These are phyloP conservation scores for Fusarium illudens DNA, from an alignment of 2,329 filamentous ascomycete species.

Conservation along the genomic window DNA sequence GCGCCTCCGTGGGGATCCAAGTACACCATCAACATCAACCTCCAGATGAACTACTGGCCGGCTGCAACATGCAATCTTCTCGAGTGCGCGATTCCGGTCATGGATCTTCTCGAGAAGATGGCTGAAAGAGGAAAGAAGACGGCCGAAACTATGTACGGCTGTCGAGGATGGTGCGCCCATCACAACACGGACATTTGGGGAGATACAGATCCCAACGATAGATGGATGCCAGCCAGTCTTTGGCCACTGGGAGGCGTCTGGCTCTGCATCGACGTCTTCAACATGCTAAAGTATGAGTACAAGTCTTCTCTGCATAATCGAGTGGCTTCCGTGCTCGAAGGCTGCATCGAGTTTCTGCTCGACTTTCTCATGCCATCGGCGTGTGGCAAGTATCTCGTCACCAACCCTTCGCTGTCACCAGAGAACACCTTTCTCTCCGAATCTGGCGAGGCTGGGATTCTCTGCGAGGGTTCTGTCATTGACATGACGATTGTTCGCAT, in stretches of 20 bases:
- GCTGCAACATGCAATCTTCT: constrained; percentile 45
- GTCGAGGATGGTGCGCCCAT: constrained; percentile 48
- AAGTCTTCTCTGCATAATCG: constrained; percentile 26
- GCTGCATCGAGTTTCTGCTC: constrained; percentile 49
- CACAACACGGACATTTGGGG: constrained; percentile 53
- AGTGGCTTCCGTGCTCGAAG: constrained; percentile 45
- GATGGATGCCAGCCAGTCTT: constrained; percentile 41
- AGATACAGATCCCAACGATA: constrained; percentile 49
- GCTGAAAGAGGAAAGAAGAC: constrained; percentile 43
- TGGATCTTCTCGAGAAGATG: constrained; percentile 43
- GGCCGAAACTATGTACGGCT: constrained; percentile 49
- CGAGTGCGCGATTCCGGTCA: constrained; percentile 53
- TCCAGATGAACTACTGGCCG: constrained; percentile 63
- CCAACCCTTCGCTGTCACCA: constrained; percentile 38
- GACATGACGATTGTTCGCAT: constrained; percentile 35
- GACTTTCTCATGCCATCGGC: constrained; percentile 48
- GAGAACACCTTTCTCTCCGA: constrained; percentile 38
- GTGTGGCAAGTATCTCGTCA: constrained; percentile 40
- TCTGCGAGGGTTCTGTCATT: constrained; percentile 42
- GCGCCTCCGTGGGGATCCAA: constrained; percentile 55
- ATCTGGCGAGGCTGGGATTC: constrained; percentile 16
- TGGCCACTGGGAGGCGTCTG: constrained; percentile 41
- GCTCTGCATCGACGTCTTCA: constrained; percentile 37
- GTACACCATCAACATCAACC: constrained; percentile 62
- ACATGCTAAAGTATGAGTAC: constrained; percentile 37